These are phyloP conservation scores for Puccinia sorghi DNA, from an alignment of 1,284 basidiomycete species.

Conservation along the genomic window DNA sequence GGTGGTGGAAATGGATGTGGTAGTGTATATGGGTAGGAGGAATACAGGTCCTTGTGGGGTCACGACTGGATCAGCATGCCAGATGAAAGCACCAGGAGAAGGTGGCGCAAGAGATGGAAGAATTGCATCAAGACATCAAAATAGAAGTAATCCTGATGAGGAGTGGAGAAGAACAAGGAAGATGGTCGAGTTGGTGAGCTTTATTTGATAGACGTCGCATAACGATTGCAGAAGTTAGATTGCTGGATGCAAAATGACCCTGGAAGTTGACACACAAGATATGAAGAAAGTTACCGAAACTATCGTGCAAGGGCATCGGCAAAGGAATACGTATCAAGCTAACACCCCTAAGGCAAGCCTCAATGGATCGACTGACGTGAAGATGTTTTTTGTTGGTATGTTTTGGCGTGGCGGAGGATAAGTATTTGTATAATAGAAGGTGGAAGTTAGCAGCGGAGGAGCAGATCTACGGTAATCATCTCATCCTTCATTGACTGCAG, in stretches of 20 bases:
- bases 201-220: conserved; percentile 10
- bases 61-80: conserved; percentile 26
- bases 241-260: conserved; percentile 17
- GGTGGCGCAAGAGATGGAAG: conserved; percentile 15
- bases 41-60: conserved; percentile 24
- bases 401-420: conserved; percentile 9
- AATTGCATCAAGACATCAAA: neutral
- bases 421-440: neutral
- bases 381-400: neutral
- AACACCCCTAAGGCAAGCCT: conserved; percentile 34
- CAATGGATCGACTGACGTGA: conserved; percentile 34
- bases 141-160: conserved; percentile 2
- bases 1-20: conserved; percentile 5
- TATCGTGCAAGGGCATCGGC: neutral
- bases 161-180: conserved; percentile 21
- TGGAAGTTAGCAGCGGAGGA: conserved; percentile 32
- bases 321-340: conserved; percentile 1
- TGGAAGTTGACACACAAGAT: conserved; percentile 24
- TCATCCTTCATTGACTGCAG: conserved; percentile 6
- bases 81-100: conserved; percentile 22
- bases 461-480: conserved; percentile 18
- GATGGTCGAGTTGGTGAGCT: conserved; percentile 16
- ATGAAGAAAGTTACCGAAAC: conserved; percentile 1
- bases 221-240: conserved; percentile 14
- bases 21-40: too few species aligned